Evolutionary conservation across 2,329 filamentous ascomycete species (phyloP).

Genomic region (Talaromyces pinophilus): DNA sequence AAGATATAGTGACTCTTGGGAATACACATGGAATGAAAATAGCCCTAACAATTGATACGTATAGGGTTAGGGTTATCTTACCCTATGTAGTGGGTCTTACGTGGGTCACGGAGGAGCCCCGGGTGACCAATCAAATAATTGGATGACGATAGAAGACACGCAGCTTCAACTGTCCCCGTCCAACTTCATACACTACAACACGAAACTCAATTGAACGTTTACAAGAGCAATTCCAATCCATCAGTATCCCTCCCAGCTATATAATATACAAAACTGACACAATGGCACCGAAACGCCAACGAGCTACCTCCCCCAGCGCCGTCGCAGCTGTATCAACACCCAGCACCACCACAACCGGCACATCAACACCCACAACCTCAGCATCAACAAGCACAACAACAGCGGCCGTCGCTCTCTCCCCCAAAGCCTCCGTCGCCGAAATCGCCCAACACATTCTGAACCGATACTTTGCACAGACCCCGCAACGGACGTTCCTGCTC

Average conservation of each 20-base stretch:
- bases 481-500: slow-evolving; percentile 87
- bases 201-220: neutral
- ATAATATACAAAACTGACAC: neutral
- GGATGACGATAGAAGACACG: slow-evolving; percentile 21
- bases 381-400: slow-evolving; percentile 25
- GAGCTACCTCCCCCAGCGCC: slow-evolving; percentile 29
- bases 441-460: slow-evolving; percentile 71
- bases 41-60: neutral
- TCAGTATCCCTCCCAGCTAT: neutral
- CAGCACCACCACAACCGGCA: slow-evolving; percentile 1
- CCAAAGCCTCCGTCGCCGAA: slow-evolving; percentile 49
- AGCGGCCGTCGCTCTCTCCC: slow-evolving; percentile 34
- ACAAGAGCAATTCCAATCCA: neutral
- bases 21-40: neutral
- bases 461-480: slow-evolving; percentile 77
- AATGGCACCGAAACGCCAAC: slow-evolving; percentile 36
- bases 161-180: slow-evolving; percentile 19
- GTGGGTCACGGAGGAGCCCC: neutral
- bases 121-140: neutral
- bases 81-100: neutral
- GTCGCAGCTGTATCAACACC: neutral
- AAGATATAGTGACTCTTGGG: neutral
- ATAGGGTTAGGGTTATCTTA: neutral
- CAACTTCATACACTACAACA: neutral
- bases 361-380: slow-evolving; percentile 22